Percentiles rank a stretch among this genome's conserved stretches.
Evolutionary conservation across 164 flowering plant species (phyloP).

Genomic region (Magnolia kwangsiensis): DNA sequence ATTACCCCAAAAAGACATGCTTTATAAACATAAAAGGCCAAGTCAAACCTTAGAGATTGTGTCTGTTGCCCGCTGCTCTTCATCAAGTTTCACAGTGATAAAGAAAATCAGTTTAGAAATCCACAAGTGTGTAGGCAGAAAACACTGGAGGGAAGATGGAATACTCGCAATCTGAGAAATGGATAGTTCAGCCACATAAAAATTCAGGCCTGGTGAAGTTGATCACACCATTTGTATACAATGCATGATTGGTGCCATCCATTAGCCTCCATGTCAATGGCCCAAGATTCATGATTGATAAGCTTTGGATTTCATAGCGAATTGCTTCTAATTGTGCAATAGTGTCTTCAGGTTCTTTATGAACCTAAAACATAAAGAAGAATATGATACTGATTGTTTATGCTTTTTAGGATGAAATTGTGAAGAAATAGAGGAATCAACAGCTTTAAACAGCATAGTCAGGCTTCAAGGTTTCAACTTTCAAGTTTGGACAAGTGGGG

Average conservation of each 20-base stretch:
- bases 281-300: slow-evolving; percentile 73
- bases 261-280: slow-evolving; percentile 61
- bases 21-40: too few species aligned
- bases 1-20: too few species aligned
- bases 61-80: slow-evolving; percentile 16
- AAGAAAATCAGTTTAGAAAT: slow-evolving; percentile 3
- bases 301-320: slow-evolving; percentile 71
- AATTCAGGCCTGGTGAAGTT: background rate
- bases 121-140: background rate
- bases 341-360: slow-evolving; percentile 87
- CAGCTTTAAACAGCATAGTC: too few species aligned
- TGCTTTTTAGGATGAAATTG: too few species aligned
- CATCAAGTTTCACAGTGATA: slow-evolving; percentile 23
- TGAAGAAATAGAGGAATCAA: too few species aligned
- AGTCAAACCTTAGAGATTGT: slow-evolving; percentile 24
- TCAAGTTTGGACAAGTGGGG: too few species aligned
- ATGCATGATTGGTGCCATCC: slow-evolving; percentile 33
- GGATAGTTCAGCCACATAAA: background rate
- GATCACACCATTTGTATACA: slow-evolving; percentile 28
- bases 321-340: slow-evolving; percentile 87
- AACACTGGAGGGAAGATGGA: background rate
- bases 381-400: background rate
- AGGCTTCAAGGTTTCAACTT: too few species aligned
- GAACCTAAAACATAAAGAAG: slow-evolving; percentile 46
- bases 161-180: too few species aligned